These are phyloP conservation scores for Draba incana DNA, from an alignment of 345 rosid genomes.

Conservation along the genomic window DNA sequence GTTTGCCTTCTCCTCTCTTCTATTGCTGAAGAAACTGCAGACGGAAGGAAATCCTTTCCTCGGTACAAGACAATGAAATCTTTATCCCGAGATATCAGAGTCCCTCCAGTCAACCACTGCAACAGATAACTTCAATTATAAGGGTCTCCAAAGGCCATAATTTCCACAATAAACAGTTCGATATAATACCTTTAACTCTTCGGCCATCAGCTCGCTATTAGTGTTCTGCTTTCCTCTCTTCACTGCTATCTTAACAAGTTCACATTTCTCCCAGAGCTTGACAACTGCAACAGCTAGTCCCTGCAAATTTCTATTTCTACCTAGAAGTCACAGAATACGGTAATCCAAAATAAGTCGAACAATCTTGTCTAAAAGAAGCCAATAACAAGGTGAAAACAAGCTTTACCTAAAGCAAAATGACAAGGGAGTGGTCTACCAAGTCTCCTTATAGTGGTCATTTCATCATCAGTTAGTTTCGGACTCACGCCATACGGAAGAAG, in stretches of 20 bases:
- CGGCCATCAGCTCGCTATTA: constrained; percentile 80
- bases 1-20: constrained; percentile 67
- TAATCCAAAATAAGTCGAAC: constrained; percentile 23
- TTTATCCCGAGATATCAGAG: constrained; percentile 75
- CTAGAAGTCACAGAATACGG: constrained; percentile 46
- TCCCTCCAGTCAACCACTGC: constrained; percentile 94
- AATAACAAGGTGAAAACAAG: constrained; percentile 20
- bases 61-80: constrained; percentile 84
- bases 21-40: constrained; percentile 84
- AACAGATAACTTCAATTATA: constrained; percentile 35
- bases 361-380: constrained; percentile 17
- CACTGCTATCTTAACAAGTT: constrained; percentile 88
- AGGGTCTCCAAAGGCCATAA: not conserved
- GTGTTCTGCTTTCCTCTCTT: constrained; percentile 91
- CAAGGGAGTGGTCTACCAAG: constrained; percentile 87
- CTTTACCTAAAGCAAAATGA: constrained; percentile 84
- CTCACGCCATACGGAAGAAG: constrained; percentile 91
- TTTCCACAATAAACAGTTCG: constrained; percentile 13
- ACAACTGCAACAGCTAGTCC: constrained; percentile 82
- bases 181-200: constrained; percentile 71
- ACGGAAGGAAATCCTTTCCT: constrained; percentile 95
- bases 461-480: constrained; percentile 81
- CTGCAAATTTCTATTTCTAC: constrained; percentile 85
- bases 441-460: constrained; percentile 89
- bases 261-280: constrained; percentile 98